Conservation (phyloP, 352 stramenopile genomes). For the Globisporangium lucens region DNA sequence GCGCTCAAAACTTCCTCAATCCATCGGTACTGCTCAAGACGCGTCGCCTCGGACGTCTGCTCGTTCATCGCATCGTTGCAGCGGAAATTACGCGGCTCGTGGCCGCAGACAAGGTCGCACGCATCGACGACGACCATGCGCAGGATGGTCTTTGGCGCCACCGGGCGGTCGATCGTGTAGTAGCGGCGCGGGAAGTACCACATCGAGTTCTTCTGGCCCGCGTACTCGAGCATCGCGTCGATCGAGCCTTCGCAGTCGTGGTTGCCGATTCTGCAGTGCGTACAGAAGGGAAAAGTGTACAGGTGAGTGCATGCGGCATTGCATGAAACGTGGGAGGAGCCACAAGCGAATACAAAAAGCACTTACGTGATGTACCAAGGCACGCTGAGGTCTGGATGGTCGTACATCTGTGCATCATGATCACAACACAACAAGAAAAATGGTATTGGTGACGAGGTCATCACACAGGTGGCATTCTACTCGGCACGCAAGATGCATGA, state of each 20-base stretch:
- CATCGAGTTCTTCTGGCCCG: constrained; percentile 54
- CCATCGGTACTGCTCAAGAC: constrained; percentile 73
- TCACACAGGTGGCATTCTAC: neutral
- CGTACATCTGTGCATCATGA: constrained; percentile 59
- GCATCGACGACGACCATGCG: constrained; percentile 77
- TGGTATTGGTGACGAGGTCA: neutral
- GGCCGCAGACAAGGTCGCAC: constrained; percentile 82
- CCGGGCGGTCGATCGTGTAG: constrained; percentile 73
- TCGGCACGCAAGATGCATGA: neutral
- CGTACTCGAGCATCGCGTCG: constrained; percentile 78
- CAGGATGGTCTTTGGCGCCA: constrained; percentile 77
- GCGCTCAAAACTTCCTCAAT: constrained; percentile 61
- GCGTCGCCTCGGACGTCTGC: constrained; percentile 58
- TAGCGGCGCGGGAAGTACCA: constrained; percentile 83
- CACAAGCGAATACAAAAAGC: neutral
- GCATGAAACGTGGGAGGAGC: neutral
- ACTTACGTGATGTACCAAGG: constrained; percentile 87
- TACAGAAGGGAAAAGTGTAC: neutral
- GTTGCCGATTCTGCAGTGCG: constrained; percentile 66
- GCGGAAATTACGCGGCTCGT: constrained; percentile 69
- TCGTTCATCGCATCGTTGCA: constrained; percentile 79
- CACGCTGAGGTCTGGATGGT: constrained; percentile 51
- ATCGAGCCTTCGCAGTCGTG: constrained; percentile 87
- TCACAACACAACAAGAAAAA: neutral
- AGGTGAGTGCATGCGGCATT: neutral